These are phyloP conservation scores for grape (Vitis vinifera) DNA, from an alignment of 164 flowering plant species.

Conservation along the genomic window ASM3070453v1 NC_081812.1:16556501-16557000, in stretches of 20 bases:
- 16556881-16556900: conserved; percentile 30
- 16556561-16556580: conserved; percentile 2
- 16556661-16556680: conserved; percentile 25
- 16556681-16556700: conserved; percentile 26
- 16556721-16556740: neutral
- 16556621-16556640: conserved; percentile 37
- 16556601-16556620: neutral
- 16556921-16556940: neutral
- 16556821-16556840: conserved; percentile 18
- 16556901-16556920: conserved; percentile 5
- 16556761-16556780: too few relatives aligned
- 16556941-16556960: too few relatives aligned
- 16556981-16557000: too few relatives aligned
- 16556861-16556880: conserved; percentile 21
- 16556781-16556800: too few relatives aligned
- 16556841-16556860: conserved; percentile 15
- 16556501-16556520: conserved; percentile 8
- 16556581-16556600: neutral
- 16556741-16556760: too few relatives aligned
- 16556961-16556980: too few relatives aligned
- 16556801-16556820: conserved; percentile 26
- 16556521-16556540: neutral
- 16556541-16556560: neutral
- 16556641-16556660: conserved; percentile 34
- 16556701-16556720: neutral